phyloP scores from a whole-genome alignment of 768 basidiomycete genomes.

The Tulasnella sp. region DNA sequence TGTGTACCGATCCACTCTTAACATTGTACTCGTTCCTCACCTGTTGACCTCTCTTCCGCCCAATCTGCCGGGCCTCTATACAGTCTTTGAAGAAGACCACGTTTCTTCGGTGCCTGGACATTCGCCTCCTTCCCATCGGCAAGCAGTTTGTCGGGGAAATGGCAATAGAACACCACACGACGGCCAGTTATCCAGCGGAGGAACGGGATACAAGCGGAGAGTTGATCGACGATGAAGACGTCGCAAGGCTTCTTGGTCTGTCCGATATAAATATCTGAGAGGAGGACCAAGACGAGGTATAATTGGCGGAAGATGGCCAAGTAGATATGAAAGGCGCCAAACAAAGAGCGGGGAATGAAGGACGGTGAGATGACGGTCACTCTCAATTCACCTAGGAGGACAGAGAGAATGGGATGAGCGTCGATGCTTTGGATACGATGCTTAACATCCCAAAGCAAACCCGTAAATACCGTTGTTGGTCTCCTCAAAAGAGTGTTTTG shows the following conservation, averaged over 20 bases:
- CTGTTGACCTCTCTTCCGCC: constrained; percentile 81
- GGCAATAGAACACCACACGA: constrained; percentile 94
- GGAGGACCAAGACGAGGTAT: constrained; percentile 61
- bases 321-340: constrained; percentile 77
- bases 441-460: neutral
- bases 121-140: constrained; percentile 41
- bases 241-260: constrained; percentile 43
- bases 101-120: neutral
- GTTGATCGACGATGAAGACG: constrained; percentile 89
- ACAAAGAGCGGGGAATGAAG: constrained; percentile 69
- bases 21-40: constrained; percentile 34
- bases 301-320: constrained; percentile 84
- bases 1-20: neutral
- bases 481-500: constrained; percentile 83
- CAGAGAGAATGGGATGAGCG: neutral
- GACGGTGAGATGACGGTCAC: constrained; percentile 56
- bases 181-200: constrained; percentile 54
- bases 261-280: constrained; percentile 29
- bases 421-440: neutral
- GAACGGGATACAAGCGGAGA: constrained; percentile 84
- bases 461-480: constrained; percentile 67
- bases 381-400: constrained; percentile 54
- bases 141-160: constrained; percentile 93
- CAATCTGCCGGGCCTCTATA: constrained; percentile 87
- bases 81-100: constrained; percentile 50